Evolutionary conservation across 805 yeast species (phyloP).

Genomic region (Cyberlindnera nakhonratchasimensis): DNA sequence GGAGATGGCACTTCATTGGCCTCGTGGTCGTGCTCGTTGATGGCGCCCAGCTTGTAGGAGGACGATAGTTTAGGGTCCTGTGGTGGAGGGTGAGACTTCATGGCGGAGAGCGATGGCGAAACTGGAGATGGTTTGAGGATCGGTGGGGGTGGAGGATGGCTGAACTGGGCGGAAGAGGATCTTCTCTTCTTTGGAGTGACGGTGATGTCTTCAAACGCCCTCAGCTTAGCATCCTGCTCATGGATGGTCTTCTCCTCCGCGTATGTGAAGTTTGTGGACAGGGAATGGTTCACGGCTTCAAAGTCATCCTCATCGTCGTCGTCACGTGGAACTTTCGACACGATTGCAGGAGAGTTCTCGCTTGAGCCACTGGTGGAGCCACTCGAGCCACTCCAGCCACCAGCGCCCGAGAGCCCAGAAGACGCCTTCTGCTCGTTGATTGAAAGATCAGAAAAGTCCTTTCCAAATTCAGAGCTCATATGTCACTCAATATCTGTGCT

Average conservation of each 20-base stretch:
- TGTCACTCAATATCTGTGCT: too few species aligned
- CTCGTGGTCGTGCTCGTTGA: conserved; percentile 47
- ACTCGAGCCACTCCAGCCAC: background rate
- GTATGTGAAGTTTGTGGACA: conserved; percentile 56
- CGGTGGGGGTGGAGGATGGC: conserved; percentile 40
- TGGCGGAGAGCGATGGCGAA: conserved; percentile 39
- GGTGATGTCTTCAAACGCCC: conserved; percentile 45
- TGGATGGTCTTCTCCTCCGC: conserved; percentile 61
- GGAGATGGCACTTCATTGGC: conserved; percentile 59
- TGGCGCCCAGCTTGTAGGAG: conserved; percentile 42
- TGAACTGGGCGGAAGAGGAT: conserved; percentile 34
- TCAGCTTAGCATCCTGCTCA: conserved; percentile 64
- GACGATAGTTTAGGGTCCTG: conserved; percentile 26
- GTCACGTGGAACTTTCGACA: conserved; percentile 1
- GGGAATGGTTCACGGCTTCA: conserved; percentile 20
- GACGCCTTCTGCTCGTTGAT: too few species aligned
- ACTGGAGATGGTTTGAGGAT: conserved; percentile 17
- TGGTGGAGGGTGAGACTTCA: conserved; percentile 41
- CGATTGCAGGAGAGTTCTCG: background rate
- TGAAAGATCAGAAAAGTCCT: background rate
- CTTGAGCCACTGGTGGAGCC: background rate
- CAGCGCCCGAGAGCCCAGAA: too few species aligned
- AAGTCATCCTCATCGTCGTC: conserved; percentile 20
- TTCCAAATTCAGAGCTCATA: background rate
- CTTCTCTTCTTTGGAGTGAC: conserved; percentile 35